Conservation (phyloP, 164 flowering plant species). For the Vitis rotundifolia region DNA sequence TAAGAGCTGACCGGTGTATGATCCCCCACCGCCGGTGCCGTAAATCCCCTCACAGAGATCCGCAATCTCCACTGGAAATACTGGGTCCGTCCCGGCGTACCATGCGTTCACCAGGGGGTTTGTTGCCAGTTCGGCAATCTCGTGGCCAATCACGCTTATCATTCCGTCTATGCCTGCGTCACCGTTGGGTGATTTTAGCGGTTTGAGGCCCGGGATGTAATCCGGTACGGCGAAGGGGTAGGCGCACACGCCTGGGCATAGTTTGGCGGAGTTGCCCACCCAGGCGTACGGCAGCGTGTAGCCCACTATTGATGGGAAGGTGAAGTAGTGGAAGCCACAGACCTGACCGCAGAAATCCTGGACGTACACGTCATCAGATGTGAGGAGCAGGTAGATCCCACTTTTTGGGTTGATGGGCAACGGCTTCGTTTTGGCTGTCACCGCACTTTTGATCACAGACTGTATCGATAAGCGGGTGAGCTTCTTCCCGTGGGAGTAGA, state of each 20-base stretch:
- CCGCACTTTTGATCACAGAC: constrained; percentile 70
- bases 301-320: constrained; percentile 85
- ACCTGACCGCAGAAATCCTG: constrained; percentile 82
- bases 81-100: constrained; percentile 91
- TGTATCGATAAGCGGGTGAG: constrained; percentile 84
- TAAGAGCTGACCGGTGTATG: constrained; percentile 81
- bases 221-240: constrained; percentile 76
- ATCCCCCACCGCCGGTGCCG: constrained; percentile 85
- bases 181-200: constrained; percentile 77
- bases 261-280: constrained; percentile 81
- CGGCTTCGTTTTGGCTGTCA: constrained; percentile 62
- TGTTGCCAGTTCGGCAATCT: constrained; percentile 87
- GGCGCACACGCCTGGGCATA: constrained; percentile 81
- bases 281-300: constrained; percentile 90
- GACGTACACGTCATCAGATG: constrained; percentile 75
- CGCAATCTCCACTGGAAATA: constrained; percentile 79
- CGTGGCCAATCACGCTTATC: constrained; percentile 84
- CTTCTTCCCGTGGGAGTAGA: constrained; percentile 80
- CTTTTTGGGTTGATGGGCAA: constrained; percentile 64
- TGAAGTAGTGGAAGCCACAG: constrained; percentile 96
- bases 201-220: constrained; percentile 64
- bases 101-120: constrained; percentile 95
- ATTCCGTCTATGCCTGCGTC: constrained; percentile 87
- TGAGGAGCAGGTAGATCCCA: constrained; percentile 77
- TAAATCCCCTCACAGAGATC: constrained; percentile 90